Percentiles rank a stretch among this genome's conserved stretches.
Conservation (phyloP, 495 filamentous ascomycete species). For the Parmelia sp. region DNA sequence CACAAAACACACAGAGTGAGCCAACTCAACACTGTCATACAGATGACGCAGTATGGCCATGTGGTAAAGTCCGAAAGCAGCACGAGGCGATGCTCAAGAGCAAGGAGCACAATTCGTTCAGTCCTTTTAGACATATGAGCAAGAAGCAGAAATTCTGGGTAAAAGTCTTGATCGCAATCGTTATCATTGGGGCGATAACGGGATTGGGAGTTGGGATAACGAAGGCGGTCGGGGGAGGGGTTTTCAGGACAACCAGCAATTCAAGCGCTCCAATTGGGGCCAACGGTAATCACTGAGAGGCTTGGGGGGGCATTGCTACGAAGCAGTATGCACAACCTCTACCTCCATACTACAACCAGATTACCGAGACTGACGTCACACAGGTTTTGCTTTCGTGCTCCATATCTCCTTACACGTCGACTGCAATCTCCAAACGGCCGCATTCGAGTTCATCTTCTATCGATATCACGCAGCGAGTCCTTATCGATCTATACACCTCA, state of each 20-base stretch:
- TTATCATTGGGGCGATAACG: conserved; percentile 53
- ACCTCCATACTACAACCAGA: background rate
- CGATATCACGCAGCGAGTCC: background rate
- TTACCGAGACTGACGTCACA: background rate
- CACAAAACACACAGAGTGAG: background rate
- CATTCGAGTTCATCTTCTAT: background rate
- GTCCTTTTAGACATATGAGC: conserved; percentile 42
- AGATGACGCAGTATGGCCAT: conserved; percentile 18
- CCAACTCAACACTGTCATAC: background rate
- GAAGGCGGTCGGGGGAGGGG: conserved; percentile 52
- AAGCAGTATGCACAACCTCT: background rate
- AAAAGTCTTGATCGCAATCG: conserved; percentile 49
- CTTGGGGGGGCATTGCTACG: background rate
- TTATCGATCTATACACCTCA: background rate
- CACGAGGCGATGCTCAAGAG: conserved; percentile 4
- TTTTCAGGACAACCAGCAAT: conserved; percentile 40
- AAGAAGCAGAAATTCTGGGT: conserved; percentile 45
- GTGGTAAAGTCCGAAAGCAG: conserved; percentile 3
- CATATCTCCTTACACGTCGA: background rate
- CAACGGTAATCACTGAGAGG: background rate
- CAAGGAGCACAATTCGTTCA: conserved; percentile 19
- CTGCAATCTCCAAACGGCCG: background rate
- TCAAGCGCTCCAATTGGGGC: conserved; percentile 28
- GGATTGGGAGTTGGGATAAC: conserved; percentile 59
- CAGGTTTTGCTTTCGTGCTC: background rate